Evolutionary conservation across 495 filamentous ascomycete genomes (phyloP), one percentile per base, ranked within the genome.

Genomic region (Achaetomiella virescens): DNA sequence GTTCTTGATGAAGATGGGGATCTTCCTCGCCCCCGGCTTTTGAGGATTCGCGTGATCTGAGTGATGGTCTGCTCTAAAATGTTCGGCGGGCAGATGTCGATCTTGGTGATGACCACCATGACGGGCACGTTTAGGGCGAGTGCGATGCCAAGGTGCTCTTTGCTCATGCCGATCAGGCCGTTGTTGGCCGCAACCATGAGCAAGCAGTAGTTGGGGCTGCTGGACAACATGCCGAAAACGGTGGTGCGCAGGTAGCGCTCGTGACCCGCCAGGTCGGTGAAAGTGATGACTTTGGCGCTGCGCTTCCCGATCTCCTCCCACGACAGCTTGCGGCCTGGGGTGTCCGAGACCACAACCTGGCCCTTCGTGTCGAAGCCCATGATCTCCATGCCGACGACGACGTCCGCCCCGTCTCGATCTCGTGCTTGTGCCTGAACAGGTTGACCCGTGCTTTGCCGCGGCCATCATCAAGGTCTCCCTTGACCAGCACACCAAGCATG

Each of bases 161-260:
- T 95, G 71, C 88, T 91, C 93, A 98, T 98, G 7, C 93, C 93
- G 57, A 97, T 90, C 18, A 98, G 74, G 15, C 93, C 93, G 66
- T 97, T 98, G 66, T 98, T 98, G 29, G 93, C 93, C 6, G 95
- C 93, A 6, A 98, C 95, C 93, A 98, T 98, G 36, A 98, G 82
- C 41, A 98, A 72, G 70, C 95, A 97, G 75, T 97, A 98, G 65
- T 97, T 96, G 4, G 93, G 93, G 73, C 90, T 95, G 75, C 89
- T 93, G 65, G 89, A 93, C 38, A 98, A 71, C 57, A 98, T 78
- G 5, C 93, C 93, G 67, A 98, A 98, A 41, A 98, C 93, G 6
- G 93, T 98, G 4, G 93, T 98, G 3, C 95, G 86, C 21, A 98
- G 78, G 62, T 98, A 98, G 7, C 88, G 83, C 73, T 98, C 93